Base-by-base conservation (phyloP, 148 eudicot genomes). In the Linanthus parryae region DNA sequence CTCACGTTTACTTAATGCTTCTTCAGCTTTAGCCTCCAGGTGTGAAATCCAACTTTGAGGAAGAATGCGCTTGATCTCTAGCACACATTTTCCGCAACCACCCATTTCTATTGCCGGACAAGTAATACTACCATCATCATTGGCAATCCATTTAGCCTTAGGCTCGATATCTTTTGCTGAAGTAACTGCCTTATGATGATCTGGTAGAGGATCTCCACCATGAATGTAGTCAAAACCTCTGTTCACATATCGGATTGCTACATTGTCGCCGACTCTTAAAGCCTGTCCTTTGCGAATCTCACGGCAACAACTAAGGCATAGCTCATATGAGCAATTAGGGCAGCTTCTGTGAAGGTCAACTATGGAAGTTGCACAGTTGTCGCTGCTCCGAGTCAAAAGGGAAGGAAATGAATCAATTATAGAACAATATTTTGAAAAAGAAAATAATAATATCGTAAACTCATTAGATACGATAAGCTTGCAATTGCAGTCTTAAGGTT, bases 331-430 rank as follows among this genome's bases (percentile, higher is more conserved):
- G 68, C 95, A 86, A 27, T 66, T 73, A 18, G 90, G 78, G 65
- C 98, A 91, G 54, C 95, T 83, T 67, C 97, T 71, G 25, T 89
- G 97, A 45, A 85, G 74, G 66, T 89, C 85, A 54, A 80, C 42
- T 3, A 89, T 85, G 29, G 97, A 89, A 17, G 95, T 85, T 63
- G 87, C 81, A 66, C 97, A 89, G 33, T 77, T 73, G 57, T 89
- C 75, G 73, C 97, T 89, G 85, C 19, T 47, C 65, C 36, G 19
- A 37, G n/a, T n/a, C n/a, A n/a, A n/a, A n/a, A n/a, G n/a, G n/a
- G n/a, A n/a, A n/a, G n/a, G n/a, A n/a, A n/a, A n/a, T n/a, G n/a
- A n/a, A n/a, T n/a, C n/a, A n/a, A n/a, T n/a, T n/a, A n/a, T n/a
- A n/a, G n/a, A n/a, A n/a, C n/a, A n/a, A n/a, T n/a, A n/a, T n/a